Percentiles rank a stretch among this genome's conserved stretches.
Conservation (phyloP, 345 rosid genomes). For the Kandelia obovata region DNA sequence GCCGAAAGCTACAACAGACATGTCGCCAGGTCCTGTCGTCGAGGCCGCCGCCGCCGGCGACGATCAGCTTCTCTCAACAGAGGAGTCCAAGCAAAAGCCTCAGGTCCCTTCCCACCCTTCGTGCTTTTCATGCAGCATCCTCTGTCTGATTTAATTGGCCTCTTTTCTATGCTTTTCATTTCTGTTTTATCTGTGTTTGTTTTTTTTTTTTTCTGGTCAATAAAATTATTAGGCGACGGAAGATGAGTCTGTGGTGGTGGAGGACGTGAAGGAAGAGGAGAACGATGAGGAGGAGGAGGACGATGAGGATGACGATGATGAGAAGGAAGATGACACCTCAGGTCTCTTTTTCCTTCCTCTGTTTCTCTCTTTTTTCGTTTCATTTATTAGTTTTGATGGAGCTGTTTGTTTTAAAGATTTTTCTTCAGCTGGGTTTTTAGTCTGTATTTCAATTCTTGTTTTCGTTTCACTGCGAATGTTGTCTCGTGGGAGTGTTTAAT, state of each 20-base stretch:
- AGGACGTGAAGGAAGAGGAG: conserved; percentile 70
- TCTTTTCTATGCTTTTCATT: background rate
- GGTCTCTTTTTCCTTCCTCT: conserved; percentile 29
- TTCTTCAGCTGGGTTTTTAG: background rate
- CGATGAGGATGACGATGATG: conserved; percentile 30
- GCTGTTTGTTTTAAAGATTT: background rate
- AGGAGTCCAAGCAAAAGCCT: conserved; percentile 37
- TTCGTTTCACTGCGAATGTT: background rate
- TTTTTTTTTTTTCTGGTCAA: background rate
- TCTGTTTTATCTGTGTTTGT: background rate
- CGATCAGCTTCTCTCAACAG: conserved; percentile 28
- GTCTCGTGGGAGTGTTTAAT: no score
- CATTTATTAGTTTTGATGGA: no score
- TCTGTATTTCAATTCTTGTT: background rate
- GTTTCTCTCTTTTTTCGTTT: no score
- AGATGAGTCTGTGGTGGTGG: conserved; percentile 52
- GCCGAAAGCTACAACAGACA: conserved; percentile 17
- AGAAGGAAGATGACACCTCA: conserved; percentile 52
- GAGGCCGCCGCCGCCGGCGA: conserved; percentile 40
- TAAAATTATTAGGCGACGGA: conserved; percentile 14
- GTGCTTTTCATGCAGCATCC: no score
- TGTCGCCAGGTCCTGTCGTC: conserved; percentile 61
- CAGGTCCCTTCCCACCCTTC: conserved; percentile 20
- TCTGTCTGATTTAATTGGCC: no score
- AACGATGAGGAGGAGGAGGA: conserved; percentile 67